These are phyloP conservation scores for Mycena metata DNA, from an alignment of 768 basidiomycete genomes.

Conservation along the genomic window DNA sequence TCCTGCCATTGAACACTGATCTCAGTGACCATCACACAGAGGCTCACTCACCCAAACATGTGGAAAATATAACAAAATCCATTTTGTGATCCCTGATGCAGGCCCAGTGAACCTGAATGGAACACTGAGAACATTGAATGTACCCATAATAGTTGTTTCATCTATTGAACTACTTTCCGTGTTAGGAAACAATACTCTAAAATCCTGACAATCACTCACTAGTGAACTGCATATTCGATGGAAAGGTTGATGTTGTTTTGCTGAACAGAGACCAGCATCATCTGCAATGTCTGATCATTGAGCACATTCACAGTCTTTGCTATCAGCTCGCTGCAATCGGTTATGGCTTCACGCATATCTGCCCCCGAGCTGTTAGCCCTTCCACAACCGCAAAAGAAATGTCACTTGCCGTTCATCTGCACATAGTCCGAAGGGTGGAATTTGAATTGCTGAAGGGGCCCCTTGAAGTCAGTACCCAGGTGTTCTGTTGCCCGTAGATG, in stretches of 20 bases:
- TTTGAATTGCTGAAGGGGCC: not conserved
- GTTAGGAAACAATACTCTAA: no score
- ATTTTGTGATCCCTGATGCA: no score
- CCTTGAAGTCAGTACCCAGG: not conserved
- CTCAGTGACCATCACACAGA: no score
- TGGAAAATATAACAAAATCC: no score
- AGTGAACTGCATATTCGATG: not conserved
- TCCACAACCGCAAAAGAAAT: not conserved
- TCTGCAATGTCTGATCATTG: not conserved
- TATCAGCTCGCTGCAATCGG: constrained; percentile 1
- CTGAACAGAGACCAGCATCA: constrained; percentile 11
- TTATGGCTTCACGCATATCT: constrained; percentile 1
- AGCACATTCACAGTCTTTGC: not conserved
- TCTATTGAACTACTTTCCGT: no score
- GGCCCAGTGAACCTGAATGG: no score
- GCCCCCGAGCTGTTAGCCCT: not conserved
- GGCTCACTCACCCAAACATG: no score
- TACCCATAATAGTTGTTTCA: no score
- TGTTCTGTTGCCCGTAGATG: not conserved
- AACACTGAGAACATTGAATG: no score
- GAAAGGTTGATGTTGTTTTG: constrained; percentile 7
- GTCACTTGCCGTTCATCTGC: not conserved
- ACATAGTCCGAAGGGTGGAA: not conserved
- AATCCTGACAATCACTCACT: not conserved
- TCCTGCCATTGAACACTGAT: no score